A percentile compares a stretch with the other conserved stretches of the same genome.
Conservation (phyloP, 192 early-diverging fungal genomes). For the Backusella macrospora region DNA sequence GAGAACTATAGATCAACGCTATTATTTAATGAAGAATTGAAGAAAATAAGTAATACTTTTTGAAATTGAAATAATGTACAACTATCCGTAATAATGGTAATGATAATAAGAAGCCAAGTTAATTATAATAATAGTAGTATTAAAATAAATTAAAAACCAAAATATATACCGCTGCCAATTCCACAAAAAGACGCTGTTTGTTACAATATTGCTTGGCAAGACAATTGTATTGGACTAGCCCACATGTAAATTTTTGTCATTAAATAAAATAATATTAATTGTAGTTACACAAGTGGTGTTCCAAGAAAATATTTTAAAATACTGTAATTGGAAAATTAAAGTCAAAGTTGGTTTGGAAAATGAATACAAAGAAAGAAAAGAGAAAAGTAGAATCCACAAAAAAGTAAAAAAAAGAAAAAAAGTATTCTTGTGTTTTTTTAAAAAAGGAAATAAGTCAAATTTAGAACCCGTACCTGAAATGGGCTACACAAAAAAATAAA, state of each 20-base stretch:
- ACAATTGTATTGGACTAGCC: slow-evolving; percentile 2
- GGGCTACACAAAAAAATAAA: slow-evolving; percentile 1
- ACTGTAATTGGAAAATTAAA: slow-evolving; percentile 11
- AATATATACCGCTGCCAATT: too few species aligned
- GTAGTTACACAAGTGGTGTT: not conserved
- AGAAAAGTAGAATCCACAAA: slow-evolving; percentile 1
- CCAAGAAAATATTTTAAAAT: slow-evolving; percentile 15
- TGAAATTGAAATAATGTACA: too few species aligned
- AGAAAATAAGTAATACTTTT: too few species aligned
- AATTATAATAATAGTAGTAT: too few species aligned
- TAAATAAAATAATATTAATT: slow-evolving; percentile 9
- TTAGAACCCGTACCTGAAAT: not conserved
- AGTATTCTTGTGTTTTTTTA: not conserved
- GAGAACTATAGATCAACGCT: not conserved
- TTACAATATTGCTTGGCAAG: slow-evolving; percentile 37
- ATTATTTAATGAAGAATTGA: slow-evolving; percentile 8
- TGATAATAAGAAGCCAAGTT: too few species aligned
- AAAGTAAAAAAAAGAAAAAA: not conserved
- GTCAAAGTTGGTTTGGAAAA: not conserved
- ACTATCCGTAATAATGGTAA: too few species aligned
- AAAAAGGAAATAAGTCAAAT: not conserved
- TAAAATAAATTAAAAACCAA: too few species aligned
- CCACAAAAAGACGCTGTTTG: slow-evolving; percentile 9
- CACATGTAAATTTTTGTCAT: not conserved
- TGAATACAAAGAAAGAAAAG: not conserved